Base-by-base conservation (phyloP, 2,329 filamentous ascomycete species). In the Nemania serpens region DNA sequence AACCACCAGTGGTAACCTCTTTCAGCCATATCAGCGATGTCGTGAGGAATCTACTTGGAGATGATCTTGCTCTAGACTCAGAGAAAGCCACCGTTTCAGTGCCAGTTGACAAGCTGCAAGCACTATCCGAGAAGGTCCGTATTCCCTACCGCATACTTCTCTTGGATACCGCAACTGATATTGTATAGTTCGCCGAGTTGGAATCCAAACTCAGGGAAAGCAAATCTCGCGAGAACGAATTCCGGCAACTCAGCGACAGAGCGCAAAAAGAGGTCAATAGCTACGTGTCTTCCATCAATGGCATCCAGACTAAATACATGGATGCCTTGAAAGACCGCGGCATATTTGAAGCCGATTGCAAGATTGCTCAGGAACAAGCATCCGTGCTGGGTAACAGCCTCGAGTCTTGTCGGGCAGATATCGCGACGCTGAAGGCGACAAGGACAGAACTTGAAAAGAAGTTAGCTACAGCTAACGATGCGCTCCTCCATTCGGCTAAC, bases 201-300 rank as follows among this genome's bases (percentile, higher is more conserved):
- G 71, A 81, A 58, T 62, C 70, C 0, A 69, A 71, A 13, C 51
- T 80, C 9, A 64, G 66, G 22, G 67, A 75, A n/a, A 76, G 71
- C 33, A 66, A 66, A 41, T 71, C 72, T 22, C 69, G 70, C 17
- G 75, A 78, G 29, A 63, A 66, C 0, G 69, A 77, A 46, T 76
- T 80, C 36, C 76, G 78, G 34, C 72, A 75, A 15, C 72, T 79
- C 1, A 79, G 83, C 34, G 69, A 76, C 36, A 73, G 71, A 1
- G 75, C 84, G 0, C 78, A 84, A 56, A 70, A 68, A 18, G 78
- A 82, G 50, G 69, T 82, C 15, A 77, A 79, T 33, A 80, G 80
- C 17, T 77, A 81, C 54, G 74, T 79, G 50, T 74, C 73, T 20
- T 81, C 81, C 1, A 70, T 81, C 2, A 74, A 75, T 20, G 72